Evolutionary conservation across 2,329 filamentous ascomycete genomes (phyloP), one percentile per base, ranked within the genome.

Genomic region (Diaporthe velutina): DNA sequence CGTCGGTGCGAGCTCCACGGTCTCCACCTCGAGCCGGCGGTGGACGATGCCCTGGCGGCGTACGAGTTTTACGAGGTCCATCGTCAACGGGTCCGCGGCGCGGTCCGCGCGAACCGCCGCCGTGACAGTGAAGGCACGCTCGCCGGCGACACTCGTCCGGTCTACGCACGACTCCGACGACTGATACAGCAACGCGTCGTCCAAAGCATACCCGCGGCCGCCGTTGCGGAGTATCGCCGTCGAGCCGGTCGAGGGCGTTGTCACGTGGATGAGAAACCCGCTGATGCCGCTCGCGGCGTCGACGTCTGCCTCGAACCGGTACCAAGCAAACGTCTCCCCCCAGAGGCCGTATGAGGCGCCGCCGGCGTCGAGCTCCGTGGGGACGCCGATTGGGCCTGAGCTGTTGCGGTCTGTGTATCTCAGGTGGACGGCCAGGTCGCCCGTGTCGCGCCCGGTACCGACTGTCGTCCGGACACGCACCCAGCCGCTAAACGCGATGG

Each of bases 181-280:
- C 25, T 45, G 25, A 40, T 64, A 45, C 25, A 64, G 58, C 25
- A 64, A 40, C 15, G 58, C 58, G 40, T 64, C 58, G 25, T 64
- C 58, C 25, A 45, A 25, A 17, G 58, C 38, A 25, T 64, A 64
- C 58, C 38, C 58, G 58, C 15, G 1, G 25, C 15, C 58, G 58
- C 40, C 58, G 40, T 64, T 64, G 38, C 58, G 38, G 58, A 45
- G 58, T 9, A 45, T 9, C 15, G 25, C 25, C 8, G 38, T 33
- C 4, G 25, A 30, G 25, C 79, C 80, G 12, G 74, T 80, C 0
- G 79, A 80, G 25, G 77, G 75, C 7, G 76, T 79, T 15, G 74
- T 78, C 42, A 81, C 48, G 57, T 81, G 77, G 13, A 84, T 78
- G 70, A 78, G 68, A 68, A 84, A 83, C 52, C 78, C 80, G 75